Conservation (phyloP, 1,284 basidiomycete species). For the Trichosporon faecale region DNA sequence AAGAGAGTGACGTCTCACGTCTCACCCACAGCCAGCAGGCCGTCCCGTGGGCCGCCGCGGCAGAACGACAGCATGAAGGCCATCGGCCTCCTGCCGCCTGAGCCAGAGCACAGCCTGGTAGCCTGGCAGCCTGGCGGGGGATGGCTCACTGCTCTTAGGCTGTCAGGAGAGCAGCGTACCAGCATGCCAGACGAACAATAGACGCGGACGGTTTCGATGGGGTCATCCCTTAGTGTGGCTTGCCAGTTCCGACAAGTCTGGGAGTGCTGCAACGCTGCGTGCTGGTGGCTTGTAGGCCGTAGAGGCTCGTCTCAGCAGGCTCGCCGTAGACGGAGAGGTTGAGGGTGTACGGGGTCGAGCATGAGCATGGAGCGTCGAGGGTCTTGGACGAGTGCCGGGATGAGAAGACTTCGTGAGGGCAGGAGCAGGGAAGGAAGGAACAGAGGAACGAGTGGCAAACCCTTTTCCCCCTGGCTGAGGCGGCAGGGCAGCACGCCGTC, state of each 20-base stretch:
- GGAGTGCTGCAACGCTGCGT: neutral
- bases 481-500: neutral
- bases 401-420: neutral
- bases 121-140: too few species aligned
- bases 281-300: neutral
- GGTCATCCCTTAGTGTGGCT: neutral
- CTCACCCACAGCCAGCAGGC: neutral
- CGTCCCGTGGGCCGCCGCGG: neutral
- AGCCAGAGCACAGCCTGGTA: neutral
- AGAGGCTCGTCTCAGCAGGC: neutral
- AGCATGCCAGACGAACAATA: neutral
- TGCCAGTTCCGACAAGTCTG: neutral
- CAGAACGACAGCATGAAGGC: neutral
- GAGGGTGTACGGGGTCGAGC: neutral
- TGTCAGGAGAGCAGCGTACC: neutral
- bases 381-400: neutral
- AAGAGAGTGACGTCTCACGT: constrained; percentile 1
- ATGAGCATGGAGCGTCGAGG: neutral
- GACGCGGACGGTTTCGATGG: constrained; percentile 5
- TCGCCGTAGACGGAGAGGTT: neutral
- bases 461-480: neutral
- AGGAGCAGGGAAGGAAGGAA: neutral
- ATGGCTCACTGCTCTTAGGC: neutral
- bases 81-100: neutral
- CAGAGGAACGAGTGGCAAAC: constrained; percentile 1